phyloP scores from a whole-genome alignment of 202 grass and related monocot genomes.

The Carex arenaria region DNA sequence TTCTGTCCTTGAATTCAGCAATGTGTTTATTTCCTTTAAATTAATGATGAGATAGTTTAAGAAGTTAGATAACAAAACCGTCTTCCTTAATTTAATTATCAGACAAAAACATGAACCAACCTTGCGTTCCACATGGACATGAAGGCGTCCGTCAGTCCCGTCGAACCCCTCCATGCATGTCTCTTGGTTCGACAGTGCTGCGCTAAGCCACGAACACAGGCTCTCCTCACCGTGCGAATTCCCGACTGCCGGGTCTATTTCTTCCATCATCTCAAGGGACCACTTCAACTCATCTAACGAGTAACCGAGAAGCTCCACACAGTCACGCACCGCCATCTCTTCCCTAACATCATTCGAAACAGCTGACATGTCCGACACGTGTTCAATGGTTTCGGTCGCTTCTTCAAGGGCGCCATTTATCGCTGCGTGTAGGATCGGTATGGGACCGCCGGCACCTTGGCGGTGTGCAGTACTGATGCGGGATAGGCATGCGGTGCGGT shows the following conservation, averaged over 20 bases:
- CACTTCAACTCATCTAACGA: conserved; percentile 78
- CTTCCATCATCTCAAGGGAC: conserved; percentile 60
- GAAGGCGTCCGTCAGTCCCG: conserved; percentile 46
- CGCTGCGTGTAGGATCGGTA: conserved; percentile 64
- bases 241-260: neutral
- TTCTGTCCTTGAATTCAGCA: neutral
- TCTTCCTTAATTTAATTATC: neutral
- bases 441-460: conserved; percentile 29
- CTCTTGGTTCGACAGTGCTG: conserved; percentile 67
- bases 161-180: conserved; percentile 80
- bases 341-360: conserved; percentile 43
- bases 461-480: conserved; percentile 46
- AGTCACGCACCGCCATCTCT: conserved; percentile 79
- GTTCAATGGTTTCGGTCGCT: conserved; percentile 32
- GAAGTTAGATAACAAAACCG: neutral
- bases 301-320: conserved; percentile 72
- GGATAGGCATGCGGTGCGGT: conserved; percentile 35
- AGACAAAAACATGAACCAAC: conserved; percentile 17
- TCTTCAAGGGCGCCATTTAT: conserved; percentile 56
- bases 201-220: conserved; percentile 78
- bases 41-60: neutral
- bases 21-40: neutral
- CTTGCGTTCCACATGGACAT: conserved; percentile 34
- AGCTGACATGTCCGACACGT: conserved; percentile 34
- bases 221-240: conserved; percentile 40